These are phyloP conservation scores for Phialophora tarda DNA, from an alignment of 2,329 filamentous ascomycete genomes.

Conservation along the genomic window DNA sequence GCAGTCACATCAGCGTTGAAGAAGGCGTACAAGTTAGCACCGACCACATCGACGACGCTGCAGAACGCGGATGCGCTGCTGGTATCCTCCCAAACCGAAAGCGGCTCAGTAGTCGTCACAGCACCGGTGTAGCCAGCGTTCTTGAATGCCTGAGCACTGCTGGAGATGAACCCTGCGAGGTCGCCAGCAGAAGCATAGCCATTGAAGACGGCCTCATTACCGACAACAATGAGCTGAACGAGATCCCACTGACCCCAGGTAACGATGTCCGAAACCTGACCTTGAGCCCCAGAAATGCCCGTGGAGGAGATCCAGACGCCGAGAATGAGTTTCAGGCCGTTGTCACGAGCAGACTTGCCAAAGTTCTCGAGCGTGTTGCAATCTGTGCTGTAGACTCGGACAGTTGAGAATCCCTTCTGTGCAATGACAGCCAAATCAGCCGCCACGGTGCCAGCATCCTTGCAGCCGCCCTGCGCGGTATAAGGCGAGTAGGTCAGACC, in stretches of 20 bases:
- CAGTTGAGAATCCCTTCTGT: conserved; percentile 67
- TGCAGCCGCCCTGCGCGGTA: conserved; percentile 65
- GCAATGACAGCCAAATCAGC: conserved; percentile 68
- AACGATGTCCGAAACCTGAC: conserved; percentile 76
- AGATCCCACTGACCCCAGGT: conserved; percentile 75
- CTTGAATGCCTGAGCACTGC: conserved; percentile 68
- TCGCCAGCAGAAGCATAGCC: conserved; percentile 67
- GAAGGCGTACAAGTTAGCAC: conserved; percentile 90
- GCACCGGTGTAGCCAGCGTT: conserved; percentile 72
- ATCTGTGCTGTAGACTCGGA: conserved; percentile 92
- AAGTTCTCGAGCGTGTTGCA: conserved; percentile 81
- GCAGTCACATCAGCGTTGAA: conserved; percentile 77
- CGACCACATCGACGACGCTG: conserved; percentile 74
- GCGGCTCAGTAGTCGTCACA: conserved; percentile 84
- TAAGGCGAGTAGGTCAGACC: conserved; percentile 84
- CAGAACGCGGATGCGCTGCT: conserved; percentile 65
- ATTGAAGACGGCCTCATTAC: conserved; percentile 89
- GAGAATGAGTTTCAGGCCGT: conserved; percentile 79
- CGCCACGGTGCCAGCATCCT: conserved; percentile 63
- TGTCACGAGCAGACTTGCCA: conserved; percentile 67
- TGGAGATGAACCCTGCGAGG: conserved; percentile 72
- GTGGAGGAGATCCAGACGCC: conserved; percentile 80
- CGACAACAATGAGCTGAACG: conserved; percentile 80
- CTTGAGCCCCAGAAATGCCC: conserved; percentile 66
- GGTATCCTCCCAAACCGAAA: conserved; percentile 70